Evolutionary conservation across 2,329 filamentous ascomycete genomes (phyloP).

Genomic region (Beauveria pseudobassiana): DNA sequence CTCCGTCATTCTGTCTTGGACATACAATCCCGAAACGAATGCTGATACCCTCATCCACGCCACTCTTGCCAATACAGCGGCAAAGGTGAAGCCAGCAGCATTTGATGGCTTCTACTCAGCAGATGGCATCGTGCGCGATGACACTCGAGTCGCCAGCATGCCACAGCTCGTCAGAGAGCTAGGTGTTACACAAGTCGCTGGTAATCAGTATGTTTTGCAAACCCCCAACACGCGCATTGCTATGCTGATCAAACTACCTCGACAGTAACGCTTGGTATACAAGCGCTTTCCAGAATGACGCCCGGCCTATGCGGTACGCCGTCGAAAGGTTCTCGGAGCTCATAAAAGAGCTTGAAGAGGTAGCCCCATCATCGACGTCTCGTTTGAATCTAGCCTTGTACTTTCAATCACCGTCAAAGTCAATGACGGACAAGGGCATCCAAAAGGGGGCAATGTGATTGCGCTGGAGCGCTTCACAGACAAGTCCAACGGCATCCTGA

Average conservation of each 20-base stretch:
- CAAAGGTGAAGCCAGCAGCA: not conserved
- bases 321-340: too few relatives aligned
- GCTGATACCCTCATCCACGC: not conserved
- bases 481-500: conserved; percentile 24
- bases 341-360: conserved; percentile 15
- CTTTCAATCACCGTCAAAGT: conserved; percentile 27
- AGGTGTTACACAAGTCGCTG: too few relatives aligned
- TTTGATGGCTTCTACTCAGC: conserved; percentile 7
- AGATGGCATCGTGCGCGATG: conserved; percentile 18
- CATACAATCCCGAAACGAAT: conserved; percentile 16
- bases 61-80: not conserved
- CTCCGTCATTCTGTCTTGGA: conserved; percentile 26
- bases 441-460: conserved; percentile 26
- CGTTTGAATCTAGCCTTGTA: conserved; percentile 14
- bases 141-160: conserved; percentile 18
- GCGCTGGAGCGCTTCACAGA: conserved; percentile 23
- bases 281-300: too few relatives aligned
- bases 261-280: too few relatives aligned
- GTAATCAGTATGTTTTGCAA: too few relatives aligned
- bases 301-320: too few relatives aligned
- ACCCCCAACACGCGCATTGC: too few relatives aligned
- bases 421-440: conserved; percentile 23
- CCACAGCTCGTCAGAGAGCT: too few relatives aligned
- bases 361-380: conserved; percentile 16
- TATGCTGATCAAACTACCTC: too few relatives aligned